Percentiles rank a stretch among this genome's conserved stretches.
These are phyloP conservation scores for Moelleriella libera DNA, from an alignment of 2,329 filamentous ascomycete species.

Conservation along the genomic window DNA sequence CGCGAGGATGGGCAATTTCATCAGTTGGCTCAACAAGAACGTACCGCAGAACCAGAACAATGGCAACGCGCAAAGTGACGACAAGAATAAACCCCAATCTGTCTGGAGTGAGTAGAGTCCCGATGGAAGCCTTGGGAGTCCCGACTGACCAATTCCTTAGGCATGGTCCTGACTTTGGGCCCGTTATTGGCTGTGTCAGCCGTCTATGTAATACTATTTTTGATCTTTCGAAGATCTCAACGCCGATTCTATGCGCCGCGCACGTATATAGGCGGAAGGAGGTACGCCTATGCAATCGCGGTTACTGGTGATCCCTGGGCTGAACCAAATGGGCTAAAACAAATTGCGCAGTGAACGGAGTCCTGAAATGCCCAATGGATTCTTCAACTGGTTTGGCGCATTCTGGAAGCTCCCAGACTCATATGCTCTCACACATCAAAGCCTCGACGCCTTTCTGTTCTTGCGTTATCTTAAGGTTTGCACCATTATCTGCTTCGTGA, in stretches of 20 bases:
- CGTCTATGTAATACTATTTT: conserved; percentile 36
- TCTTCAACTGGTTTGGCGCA: conserved; percentile 46
- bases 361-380: conserved; percentile 37
- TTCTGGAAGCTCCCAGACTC: conserved; percentile 56
- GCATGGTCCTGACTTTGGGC: conserved; percentile 35
- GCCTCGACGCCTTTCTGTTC: conserved; percentile 79
- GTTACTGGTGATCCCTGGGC: background rate
- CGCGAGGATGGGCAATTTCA: conserved; percentile 20
- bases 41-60: conserved; percentile 10
- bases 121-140: background rate
- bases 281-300: conserved; percentile 23
- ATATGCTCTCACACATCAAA: conserved; percentile 74
- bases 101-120: conserved; percentile 17
- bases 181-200: conserved; percentile 34
- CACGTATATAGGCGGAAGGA: conserved; percentile 32
- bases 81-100: conserved; percentile 15
- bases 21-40: conserved; percentile 22
- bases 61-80: conserved; percentile 7
- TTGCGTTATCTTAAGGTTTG: conserved; percentile 72
- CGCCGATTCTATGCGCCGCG: conserved; percentile 42
- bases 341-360: conserved; percentile 34
- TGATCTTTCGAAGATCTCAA: conserved; percentile 31
- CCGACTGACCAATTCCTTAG: conserved; percentile 9
- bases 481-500: conserved; percentile 66
- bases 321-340: background rate